A percentile compares a stretch with the other conserved stretches of the same genome.
These are phyloP conservation scores for Verticillium nonalfalfae DNA, from an alignment of 2,329 filamentous ascomycete species.

Conservation along the genomic window DNA sequence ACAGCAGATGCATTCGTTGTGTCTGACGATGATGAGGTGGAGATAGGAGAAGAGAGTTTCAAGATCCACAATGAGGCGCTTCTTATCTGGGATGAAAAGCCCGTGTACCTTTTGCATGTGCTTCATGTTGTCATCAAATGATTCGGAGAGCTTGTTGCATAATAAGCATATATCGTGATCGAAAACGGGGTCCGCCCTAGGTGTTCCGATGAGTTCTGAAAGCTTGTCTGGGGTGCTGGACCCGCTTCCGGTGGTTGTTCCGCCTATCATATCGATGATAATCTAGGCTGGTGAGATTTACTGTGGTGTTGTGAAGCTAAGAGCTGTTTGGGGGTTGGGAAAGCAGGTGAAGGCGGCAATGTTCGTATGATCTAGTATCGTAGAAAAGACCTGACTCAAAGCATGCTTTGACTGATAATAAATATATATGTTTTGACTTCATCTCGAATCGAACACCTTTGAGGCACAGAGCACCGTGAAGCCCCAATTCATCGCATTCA, in stretches of 20 bases:
- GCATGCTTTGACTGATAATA: too few species aligned
- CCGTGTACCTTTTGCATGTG: conserved; percentile 46
- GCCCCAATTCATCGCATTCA: neutral
- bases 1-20: conserved; percentile 45
- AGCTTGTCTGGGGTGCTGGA: neutral
- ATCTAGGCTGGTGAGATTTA: neutral
- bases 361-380: too few species aligned
- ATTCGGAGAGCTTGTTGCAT: conserved; percentile 22
- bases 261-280: neutral
- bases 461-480: neutral
- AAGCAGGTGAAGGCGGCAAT: too few species aligned
- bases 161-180: conserved; percentile 31
- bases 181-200: conserved; percentile 12
- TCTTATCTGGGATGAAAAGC: conserved; percentile 31
- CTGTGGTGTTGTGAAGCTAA: too few species aligned
- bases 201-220: neutral
- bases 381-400: too few species aligned
- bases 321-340: too few species aligned
- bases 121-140: conserved; percentile 27
- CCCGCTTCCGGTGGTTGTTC: neutral
- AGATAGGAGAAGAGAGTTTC: conserved; percentile 41
- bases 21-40: conserved; percentile 38
- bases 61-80: conserved; percentile 35
- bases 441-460: too few species aligned
- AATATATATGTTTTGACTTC: too few species aligned